Percentiles rank a stretch among this genome's conserved stretches.
Conservation (phyloP, 139 green algal species). For the Tetraselmis chui region DNA sequence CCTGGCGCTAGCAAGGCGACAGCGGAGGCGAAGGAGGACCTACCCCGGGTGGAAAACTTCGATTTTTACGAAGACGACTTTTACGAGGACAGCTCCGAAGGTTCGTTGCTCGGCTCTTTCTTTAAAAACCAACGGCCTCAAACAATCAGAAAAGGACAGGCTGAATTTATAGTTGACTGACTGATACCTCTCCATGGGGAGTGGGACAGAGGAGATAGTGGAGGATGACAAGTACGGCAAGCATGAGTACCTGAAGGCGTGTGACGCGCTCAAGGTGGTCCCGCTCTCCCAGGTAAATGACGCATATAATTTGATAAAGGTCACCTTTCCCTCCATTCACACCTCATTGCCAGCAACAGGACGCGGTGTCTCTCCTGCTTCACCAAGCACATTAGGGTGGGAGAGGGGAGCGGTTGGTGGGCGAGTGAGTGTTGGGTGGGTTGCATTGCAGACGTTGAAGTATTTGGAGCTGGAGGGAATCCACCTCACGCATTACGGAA, state of each 20-base stretch:
- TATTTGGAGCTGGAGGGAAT: slow-evolving; percentile 39
- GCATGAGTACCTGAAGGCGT: background rate
- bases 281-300: background rate
- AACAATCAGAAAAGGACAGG: too few relatives aligned
- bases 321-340: too few relatives aligned
- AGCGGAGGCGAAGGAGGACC: background rate
- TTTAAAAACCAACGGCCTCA: too few relatives aligned
- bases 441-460: slow-evolving; percentile 26
- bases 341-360: too few relatives aligned
- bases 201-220: background rate
- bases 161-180: too few relatives aligned
- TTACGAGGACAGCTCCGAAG: background rate
- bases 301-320: too few relatives aligned
- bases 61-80: background rate
- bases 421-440: too few relatives aligned
- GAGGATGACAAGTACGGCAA: background rate
- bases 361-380: too few relatives aligned
- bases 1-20: background rate
- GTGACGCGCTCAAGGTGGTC: background rate
- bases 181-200: too few relatives aligned
- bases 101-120: too few relatives aligned
- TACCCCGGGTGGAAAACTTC: background rate
- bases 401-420: too few relatives aligned
- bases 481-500: slow-evolving; percentile 39
- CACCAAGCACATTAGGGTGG: too few relatives aligned